A percentile compares a stretch with the other conserved stretches of the same genome.
phyloP scores from a whole-genome alignment of 1,284 basidiomycete species.

The Apiotrichum sp. region DNA sequence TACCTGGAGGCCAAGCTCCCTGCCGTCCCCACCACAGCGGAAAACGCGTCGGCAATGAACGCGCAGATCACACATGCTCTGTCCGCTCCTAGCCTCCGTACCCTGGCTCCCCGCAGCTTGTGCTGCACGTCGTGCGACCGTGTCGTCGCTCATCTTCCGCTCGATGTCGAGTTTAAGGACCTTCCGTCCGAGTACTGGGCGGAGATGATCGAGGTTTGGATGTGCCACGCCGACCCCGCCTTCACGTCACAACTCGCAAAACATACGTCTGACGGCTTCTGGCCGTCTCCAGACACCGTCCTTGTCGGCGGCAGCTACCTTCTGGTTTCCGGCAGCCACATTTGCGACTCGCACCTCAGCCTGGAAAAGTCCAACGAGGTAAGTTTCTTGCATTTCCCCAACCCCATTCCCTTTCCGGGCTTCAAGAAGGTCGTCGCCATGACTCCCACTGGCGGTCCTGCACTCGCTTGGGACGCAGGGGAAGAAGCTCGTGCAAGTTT shows the following conservation, averaged over 20 bases:
- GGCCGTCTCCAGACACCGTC: conserved; percentile 64
- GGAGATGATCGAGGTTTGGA: conserved; percentile 94
- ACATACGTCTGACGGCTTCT: conserved; percentile 65
- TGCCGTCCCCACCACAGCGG: conserved; percentile 35
- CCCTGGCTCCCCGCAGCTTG: conserved; percentile 31
- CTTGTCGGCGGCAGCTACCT: conserved; percentile 82
- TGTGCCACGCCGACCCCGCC: conserved; percentile 89
- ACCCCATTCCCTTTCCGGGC: conserved; percentile 50
- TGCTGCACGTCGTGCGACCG: conserved; percentile 53
- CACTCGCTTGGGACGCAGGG: conserved; percentile 12
- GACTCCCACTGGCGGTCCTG: conserved; percentile 57
- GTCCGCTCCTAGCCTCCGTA: conserved; percentile 30
- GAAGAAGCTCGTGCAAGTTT: conserved; percentile 40
- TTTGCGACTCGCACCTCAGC: conserved; percentile 56
- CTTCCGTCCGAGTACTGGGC: conserved; percentile 94
- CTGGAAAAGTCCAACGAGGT: conserved; percentile 55
- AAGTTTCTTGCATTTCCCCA: conserved; percentile 41
- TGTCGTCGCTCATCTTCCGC: conserved; percentile 62
- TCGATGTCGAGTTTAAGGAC: conserved; percentile 62
- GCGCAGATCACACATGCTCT: conserved; percentile 32
- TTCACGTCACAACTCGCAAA: conserved; percentile 63
- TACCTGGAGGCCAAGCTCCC: conserved; percentile 63
- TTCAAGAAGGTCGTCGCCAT: conserved; percentile 79
- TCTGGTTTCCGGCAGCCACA: conserved; percentile 60
- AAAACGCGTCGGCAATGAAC: conserved; percentile 17